Base-by-base conservation (phyloP, 345 rosid species). In the Brassica nigra region DNA sequence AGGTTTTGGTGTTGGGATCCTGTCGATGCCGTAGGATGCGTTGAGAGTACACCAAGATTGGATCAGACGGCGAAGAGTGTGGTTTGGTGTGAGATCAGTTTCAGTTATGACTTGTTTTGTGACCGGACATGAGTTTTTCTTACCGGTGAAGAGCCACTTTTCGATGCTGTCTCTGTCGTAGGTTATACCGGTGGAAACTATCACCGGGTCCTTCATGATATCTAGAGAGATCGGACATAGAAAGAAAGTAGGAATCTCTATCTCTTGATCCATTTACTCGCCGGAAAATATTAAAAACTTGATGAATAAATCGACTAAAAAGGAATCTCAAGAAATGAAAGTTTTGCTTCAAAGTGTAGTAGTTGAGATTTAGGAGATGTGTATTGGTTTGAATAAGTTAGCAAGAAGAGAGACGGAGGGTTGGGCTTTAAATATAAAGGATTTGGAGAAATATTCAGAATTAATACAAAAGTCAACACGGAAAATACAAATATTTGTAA, bases 1-100 rank as follows among this genome's bases (percentile, higher is more conserved):
- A 10, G 93, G 93, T 75, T 89, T 95, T 1, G 99, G 99, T 6
- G 99, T 95, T 2, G 99, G 98, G 68, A 95, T 90, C 39, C 95
- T 87, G 78, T 95, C 93, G 8, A 95, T 44, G 9, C 99, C 99
- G 42, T 86, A 57, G 1, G 94, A 88, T 57, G 96, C 97, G 62
- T 95, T 93, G 73, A 95, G 88, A 7, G 87, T 90, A 79, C 99
- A 95, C 99, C 99, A 95, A 9, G 97, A 88, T 77, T 95, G 99
- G 75, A 95, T 87, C 71, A 95, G 70, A 12, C 99, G 89, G 10
- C 94, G 91, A 27, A 95, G 86, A 36, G 96, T 95, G 69, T 91
- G 92, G 81, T 95, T 95, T 9, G 99, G 99, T 0, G 97, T 95
- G 12, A 95, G 83, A 7, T 94, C 98, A 52, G 81, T 75, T 55